Conservation (phyloP, 192 early-diverging fungal species). For the Diversispora eburnea region DNA sequence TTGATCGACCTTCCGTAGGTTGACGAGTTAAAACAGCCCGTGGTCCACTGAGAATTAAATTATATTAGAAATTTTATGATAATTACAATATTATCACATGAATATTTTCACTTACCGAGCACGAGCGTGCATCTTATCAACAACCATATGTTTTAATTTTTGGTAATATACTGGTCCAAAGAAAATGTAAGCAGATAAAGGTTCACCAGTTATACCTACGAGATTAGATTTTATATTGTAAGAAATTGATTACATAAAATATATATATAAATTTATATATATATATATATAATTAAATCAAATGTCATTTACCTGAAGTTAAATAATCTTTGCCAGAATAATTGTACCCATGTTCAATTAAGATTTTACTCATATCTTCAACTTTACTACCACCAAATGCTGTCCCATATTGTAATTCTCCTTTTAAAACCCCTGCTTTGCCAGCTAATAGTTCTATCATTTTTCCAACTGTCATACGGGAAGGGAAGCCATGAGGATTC, state of each 20-base stretch:
- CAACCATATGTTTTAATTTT: conserved; percentile 98
- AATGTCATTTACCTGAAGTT: conserved; percentile 63
- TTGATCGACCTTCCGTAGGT: conserved; percentile 94
- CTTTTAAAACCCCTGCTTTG: conserved; percentile 91
- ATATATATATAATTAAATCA: background rate
- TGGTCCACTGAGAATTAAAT: conserved; percentile 65
- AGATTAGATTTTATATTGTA: background rate
- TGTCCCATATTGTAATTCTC: conserved; percentile 92
- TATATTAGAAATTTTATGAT: background rate
- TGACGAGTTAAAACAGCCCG: conserved; percentile 88
- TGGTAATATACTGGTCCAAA: conserved; percentile 97
- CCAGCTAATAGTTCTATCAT: conserved; percentile 97
- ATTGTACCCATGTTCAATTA: conserved; percentile 89
- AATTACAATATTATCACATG: background rate
- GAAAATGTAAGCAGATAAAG: conserved; percentile 92
- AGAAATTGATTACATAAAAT: background rate
- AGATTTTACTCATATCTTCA: conserved; percentile 92
- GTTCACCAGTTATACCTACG: conserved; percentile 76
- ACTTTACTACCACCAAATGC: conserved; percentile 93
- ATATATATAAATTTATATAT: too few species aligned
- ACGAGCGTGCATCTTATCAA: conserved; percentile 99
- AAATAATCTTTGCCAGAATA: conserved; percentile 98
- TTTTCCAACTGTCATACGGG: conserved; percentile 98
- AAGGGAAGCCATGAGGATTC: conserved; percentile 99
- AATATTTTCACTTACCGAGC: conserved; percentile 46